A percentile compares a stretch with the other conserved stretches of the same genome.
These are phyloP conservation scores for Viola pubescens DNA, from an alignment of 441 rosid genomes.

Conservation along the genomic window DNA sequence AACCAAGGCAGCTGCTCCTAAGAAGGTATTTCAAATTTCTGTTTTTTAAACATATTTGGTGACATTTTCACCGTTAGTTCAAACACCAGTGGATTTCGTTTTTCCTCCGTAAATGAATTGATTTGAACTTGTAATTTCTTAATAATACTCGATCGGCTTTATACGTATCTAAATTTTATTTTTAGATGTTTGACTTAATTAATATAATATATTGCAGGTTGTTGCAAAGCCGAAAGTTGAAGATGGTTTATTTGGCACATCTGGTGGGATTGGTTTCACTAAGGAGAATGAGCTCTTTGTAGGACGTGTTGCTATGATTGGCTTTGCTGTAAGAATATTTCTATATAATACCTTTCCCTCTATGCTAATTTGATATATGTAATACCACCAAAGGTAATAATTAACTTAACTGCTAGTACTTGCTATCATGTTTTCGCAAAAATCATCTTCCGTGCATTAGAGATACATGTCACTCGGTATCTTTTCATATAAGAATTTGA, in stretches of 20 bases:
- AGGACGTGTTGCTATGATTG: conserved; percentile 96
- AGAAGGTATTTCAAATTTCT: conserved; percentile 41
- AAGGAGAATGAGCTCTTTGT: conserved; percentile 90
- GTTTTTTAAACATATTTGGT: background rate
- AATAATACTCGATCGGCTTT: no score
- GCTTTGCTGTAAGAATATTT: conserved; percentile 66
- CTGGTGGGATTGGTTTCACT: conserved; percentile 93
- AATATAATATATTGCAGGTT: conserved; percentile 21
- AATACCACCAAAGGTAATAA: no score
- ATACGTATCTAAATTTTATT: background rate
- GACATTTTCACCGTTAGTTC: no score
- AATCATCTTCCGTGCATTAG: background rate
- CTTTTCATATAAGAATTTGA: background rate
- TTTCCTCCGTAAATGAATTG: background rate
- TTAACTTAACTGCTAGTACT: background rate
- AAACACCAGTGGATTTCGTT: background rate
- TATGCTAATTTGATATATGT: background rate
- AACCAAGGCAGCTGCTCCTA: conserved; percentile 64
- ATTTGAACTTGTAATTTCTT: background rate
- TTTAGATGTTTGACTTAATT: background rate
- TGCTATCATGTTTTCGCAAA: background rate
- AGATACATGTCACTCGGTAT: background rate
- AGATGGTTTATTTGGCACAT: conserved; percentile 86
- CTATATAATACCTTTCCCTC: background rate
- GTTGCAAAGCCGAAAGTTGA: conserved; percentile 52